Evolutionary conservation across 805 yeast genomes (phyloP).

Genomic region (Suhomyces sp.): DNA sequence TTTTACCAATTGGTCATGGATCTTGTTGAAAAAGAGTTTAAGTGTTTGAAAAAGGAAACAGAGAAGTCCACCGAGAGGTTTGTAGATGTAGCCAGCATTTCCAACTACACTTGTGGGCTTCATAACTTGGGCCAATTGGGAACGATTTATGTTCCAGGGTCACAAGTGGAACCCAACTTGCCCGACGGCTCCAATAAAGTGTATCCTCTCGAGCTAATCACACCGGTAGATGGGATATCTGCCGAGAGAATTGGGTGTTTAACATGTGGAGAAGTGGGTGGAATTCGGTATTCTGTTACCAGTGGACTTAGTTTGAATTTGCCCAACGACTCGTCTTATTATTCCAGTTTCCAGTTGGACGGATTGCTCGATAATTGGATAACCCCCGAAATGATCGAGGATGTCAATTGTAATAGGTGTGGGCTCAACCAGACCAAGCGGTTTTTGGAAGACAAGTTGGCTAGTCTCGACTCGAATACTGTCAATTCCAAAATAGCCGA

Average conservation of each 20-base stretch:
- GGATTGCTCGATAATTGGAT: constrained; percentile 65
- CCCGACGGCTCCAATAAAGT: constrained; percentile 42
- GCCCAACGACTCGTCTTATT: constrained; percentile 46
- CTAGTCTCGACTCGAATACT: constrained; percentile 35
- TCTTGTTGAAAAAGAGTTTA: constrained; percentile 59
- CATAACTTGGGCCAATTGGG: constrained; percentile 58
- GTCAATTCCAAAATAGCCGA: constrained; percentile 25
- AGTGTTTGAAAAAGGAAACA: constrained; percentile 18
- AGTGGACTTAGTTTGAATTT: constrained; percentile 72
- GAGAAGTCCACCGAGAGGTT: constrained; percentile 10
- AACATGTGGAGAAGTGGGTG: constrained; percentile 91
- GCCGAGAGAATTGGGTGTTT: constrained; percentile 91
- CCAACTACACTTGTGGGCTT: constrained; percentile 34
- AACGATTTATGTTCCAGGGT: constrained; percentile 66
- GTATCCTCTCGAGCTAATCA: constrained; percentile 56
- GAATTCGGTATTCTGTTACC: constrained; percentile 76
- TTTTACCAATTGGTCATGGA: constrained; percentile 79
- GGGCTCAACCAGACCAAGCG: constrained; percentile 62
- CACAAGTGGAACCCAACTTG: constrained; percentile 72
- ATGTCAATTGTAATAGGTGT: constrained; percentile 93
- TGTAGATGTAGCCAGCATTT: constrained; percentile 20
- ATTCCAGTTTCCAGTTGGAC: constrained; percentile 38
- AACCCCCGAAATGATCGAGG: constrained; percentile 82
- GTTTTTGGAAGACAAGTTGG: constrained; percentile 43
- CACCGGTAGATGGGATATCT: constrained; percentile 89